Evolutionary conservation across 176 grass and related monocot genomes (phyloP), one percentile per base, ranked within the genome.

Genomic region (Puya raimondii): DNA sequence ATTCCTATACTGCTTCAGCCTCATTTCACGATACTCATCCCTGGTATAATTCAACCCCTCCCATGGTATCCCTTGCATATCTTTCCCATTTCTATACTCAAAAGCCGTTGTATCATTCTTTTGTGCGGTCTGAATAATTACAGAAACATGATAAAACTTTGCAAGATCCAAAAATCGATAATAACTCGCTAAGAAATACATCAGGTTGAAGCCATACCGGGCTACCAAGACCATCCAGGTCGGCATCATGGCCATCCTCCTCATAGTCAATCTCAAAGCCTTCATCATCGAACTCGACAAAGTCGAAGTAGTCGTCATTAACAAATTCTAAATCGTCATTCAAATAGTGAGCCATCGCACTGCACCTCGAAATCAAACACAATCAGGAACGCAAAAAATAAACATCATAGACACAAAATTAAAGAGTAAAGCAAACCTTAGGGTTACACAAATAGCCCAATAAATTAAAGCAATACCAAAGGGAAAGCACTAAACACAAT

Each of bases 61-160:
- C 88, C 88, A 91, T 8, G 79, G 79, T 74, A 91, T 87, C 3
- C 82, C 88, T 49, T 91, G 88, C 57, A 87, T 82, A 51, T 87
- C 88, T 23, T 85, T 21, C 59, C 70, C 81, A 49, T 66, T 66
- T 47, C 64, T 66, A 29, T 66, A 47, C 25, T 66, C 64, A 2
- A 29, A 47, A 27, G 64, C 25, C 42, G 64, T 33, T 2, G 64
- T 66, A 29, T 66, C 64, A 33, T 66, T 47, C 64, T 47, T 66
- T 66, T 66, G 64, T 27, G 26, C 15, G 3, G 27, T 66, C 64
- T 66, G 25, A 33, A 66, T 8, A 7, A 66, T 27, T 42, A 47
- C 22, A 18, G 9, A 63, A 23, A 63, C n/a, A 75, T 49, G 12
- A 21, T 12, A 23, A 12, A 78, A 53, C 13, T 25, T 23, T 49